phyloP scores from a whole-genome alignment of 139 green algal genomes.

The Ettlia oleoabundans region DNA sequence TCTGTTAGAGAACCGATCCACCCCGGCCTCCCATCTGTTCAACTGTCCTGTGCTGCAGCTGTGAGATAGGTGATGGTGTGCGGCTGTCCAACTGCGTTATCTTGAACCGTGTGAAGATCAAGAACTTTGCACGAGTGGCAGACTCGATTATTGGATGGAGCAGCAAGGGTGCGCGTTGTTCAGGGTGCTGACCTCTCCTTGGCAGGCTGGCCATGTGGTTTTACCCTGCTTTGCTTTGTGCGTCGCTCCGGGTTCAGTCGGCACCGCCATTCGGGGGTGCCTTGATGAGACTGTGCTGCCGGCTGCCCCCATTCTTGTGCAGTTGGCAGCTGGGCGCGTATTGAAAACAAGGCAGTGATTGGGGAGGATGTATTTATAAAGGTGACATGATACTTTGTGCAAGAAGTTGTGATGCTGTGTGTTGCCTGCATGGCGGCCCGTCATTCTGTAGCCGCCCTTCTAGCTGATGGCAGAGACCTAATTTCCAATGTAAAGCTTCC shows the following conservation, averaged over 20 bases:
- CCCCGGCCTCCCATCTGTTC: too few relatives aligned
- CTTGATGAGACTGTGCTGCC: not conserved
- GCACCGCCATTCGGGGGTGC: not conserved
- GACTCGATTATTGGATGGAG: conserved; percentile 95
- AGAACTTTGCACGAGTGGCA: conserved; percentile 78
- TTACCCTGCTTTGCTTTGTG: not conserved
- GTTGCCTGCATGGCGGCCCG: too few relatives aligned
- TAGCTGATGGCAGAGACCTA: too few relatives aligned
- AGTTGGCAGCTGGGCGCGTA: conserved; percentile 85
- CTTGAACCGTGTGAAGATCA: conserved; percentile 82
- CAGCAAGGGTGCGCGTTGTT: conserved; percentile 24
- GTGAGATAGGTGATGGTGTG: conserved; percentile 92
- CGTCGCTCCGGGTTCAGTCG: not conserved
- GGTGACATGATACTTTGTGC: too few relatives aligned
- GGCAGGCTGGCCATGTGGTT: not conserved
- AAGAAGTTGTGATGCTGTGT: too few relatives aligned
- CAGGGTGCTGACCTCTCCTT: not conserved
- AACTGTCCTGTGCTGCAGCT: too few relatives aligned
- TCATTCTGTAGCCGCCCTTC: too few relatives aligned
- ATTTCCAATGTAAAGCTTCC: too few relatives aligned
- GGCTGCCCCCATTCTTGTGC: conserved; percentile 22
- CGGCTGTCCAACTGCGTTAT: conserved; percentile 89
- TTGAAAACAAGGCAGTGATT: conserved; percentile 95
- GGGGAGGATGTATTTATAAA: conserved; percentile 92
- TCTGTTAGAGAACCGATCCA: too few relatives aligned